Base-by-base conservation (phyloP, 1,284 basidiomycete genomes). In the Tilletia indica region DNA sequence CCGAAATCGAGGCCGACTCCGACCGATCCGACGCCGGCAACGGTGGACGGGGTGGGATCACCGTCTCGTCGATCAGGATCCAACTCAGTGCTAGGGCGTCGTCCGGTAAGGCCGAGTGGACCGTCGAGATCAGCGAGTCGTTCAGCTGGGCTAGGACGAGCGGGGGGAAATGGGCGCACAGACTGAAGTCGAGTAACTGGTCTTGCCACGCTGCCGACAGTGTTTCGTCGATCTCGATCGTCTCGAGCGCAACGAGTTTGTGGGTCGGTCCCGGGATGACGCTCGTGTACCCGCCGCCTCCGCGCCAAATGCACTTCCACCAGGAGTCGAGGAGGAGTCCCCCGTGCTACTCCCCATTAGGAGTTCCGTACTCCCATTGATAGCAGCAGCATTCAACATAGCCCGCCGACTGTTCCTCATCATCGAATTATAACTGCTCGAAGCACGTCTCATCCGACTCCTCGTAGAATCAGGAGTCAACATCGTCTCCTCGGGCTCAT, bases 131-230 rank as follows among this genome's bases (percentile, higher is more conserved):
- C 5, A 70, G 47, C 16, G 34, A 14, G 0, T 56, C 49, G 36
- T 71, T 68, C 9, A 78, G 58, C 54, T 76, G 75, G 0, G 73
- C 77, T 14, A 75, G 58, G 4, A 76, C 42, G 31, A 78, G 31
- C 4, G 48, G 54, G 0, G 77, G 77, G 3, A 78, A 68, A 2
- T n/a, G 36, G 5, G 67, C 69, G 63, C 72, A 74, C 0, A 72
- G 71, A 4, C 69, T 67, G 0, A 21, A 14, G 34, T 78, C 77
- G 47, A 75, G 58, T n/a, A 78, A 56, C 42, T 70, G 63, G 49
- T 78, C 77, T 42, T 78, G 75, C 77, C 77, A 78, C 2, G 76
- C 31, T 2, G 73, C 48, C 0, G 63, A 69, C 5, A 78, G 69
- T 1, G 63, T 39, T 9, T 68, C 51, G 39, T 72, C 71, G 14